These are phyloP conservation scores for Bruguiera hainesii DNA, from an alignment of 441 rosid species.

Conservation along the genomic window DNA sequence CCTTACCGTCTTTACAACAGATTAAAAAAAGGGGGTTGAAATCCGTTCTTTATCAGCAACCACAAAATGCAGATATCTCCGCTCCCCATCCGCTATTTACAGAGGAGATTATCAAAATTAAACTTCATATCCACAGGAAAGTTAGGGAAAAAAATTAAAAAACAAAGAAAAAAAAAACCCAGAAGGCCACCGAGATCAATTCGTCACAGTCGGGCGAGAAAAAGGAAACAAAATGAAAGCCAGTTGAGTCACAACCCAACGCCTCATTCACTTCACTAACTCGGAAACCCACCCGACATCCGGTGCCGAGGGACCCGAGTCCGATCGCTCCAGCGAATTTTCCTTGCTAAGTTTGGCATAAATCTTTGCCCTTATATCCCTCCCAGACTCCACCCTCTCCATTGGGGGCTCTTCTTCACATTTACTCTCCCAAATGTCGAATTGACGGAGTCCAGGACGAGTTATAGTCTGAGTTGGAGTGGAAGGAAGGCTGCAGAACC, in stretches of 20 bases:
- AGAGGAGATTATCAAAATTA: conserved; percentile 14
- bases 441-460: conserved; percentile 23
- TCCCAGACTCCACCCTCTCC: conserved; percentile 86
- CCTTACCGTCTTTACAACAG: conserved; percentile 21
- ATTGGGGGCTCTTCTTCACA: conserved; percentile 53
- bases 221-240: not conserved
- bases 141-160: not conserved
- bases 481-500: conserved; percentile 42
- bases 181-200: conserved; percentile 19
- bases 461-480: conserved; percentile 37
- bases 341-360: conserved; percentile 59
- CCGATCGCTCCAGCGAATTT: conserved; percentile 40
- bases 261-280: conserved; percentile 35
- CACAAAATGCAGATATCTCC: conserved; percentile 13
- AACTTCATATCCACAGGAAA: conserved; percentile 28
- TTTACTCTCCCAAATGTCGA: conserved; percentile 36
- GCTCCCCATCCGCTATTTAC: conserved; percentile 26
- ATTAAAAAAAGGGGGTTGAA: not conserved
- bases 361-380: conserved; percentile 53
- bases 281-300: conserved; percentile 88
- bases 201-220: conserved; percentile 1
- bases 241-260: not conserved
- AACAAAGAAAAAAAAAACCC: conserved; percentile 17
- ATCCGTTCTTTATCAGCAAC: not conserved
- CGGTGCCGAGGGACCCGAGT: conserved; percentile 31